These are phyloP conservation scores for Fusarium nodosum DNA, from an alignment of 2,329 filamentous ascomycete genomes.

Conservation along the genomic window DNA sequence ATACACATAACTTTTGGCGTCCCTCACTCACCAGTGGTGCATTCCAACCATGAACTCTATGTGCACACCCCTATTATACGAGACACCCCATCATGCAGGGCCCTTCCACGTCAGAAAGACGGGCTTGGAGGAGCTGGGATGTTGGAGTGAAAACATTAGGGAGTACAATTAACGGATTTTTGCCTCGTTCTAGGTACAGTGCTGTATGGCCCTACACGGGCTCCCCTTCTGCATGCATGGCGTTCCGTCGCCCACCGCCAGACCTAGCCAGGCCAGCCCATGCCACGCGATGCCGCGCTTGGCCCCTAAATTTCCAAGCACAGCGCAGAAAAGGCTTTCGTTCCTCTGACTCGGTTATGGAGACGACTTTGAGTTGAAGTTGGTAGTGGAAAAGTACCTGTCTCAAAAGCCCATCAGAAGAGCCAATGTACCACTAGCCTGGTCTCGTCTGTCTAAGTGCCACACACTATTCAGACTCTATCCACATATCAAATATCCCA, in stretches of 20 bases:
- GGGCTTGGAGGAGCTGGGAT: slow-evolving; percentile 8
- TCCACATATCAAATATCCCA: slow-evolving; percentile 44
- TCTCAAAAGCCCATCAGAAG: slow-evolving; percentile 12
- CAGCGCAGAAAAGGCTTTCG: slow-evolving; percentile 5
- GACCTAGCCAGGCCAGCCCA: slow-evolving; percentile 38
- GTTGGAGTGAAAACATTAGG: not conserved
- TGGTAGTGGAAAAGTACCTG: slow-evolving; percentile 17
- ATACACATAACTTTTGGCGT: slow-evolving; percentile 1
- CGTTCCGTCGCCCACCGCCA: slow-evolving; percentile 32
- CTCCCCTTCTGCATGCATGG: slow-evolving; percentile 18
- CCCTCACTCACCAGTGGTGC: slow-evolving; percentile 8
- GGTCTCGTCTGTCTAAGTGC: slow-evolving; percentile 39
- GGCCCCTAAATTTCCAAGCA: slow-evolving; percentile 35
- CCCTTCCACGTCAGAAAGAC: slow-evolving; percentile 13
- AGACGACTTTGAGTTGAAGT: slow-evolving; percentile 10
- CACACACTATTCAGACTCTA: slow-evolving; percentile 34
- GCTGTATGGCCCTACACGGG: slow-evolving; percentile 13
- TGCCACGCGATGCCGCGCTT: slow-evolving; percentile 43
- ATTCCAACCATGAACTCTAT: slow-evolving; percentile 4
- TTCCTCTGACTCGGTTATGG: slow-evolving; percentile 13
- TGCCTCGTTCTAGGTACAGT: not conserved
- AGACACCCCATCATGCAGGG: not conserved
- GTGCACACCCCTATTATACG: not conserved
- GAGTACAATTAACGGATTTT: slow-evolving; percentile 6
- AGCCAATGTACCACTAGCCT: slow-evolving; percentile 12